Percentiles rank a stretch among this genome's conserved stretches.
Conservation (phyloP, 1,284 basidiomycete genomes). For the Ustilago curta region DNA sequence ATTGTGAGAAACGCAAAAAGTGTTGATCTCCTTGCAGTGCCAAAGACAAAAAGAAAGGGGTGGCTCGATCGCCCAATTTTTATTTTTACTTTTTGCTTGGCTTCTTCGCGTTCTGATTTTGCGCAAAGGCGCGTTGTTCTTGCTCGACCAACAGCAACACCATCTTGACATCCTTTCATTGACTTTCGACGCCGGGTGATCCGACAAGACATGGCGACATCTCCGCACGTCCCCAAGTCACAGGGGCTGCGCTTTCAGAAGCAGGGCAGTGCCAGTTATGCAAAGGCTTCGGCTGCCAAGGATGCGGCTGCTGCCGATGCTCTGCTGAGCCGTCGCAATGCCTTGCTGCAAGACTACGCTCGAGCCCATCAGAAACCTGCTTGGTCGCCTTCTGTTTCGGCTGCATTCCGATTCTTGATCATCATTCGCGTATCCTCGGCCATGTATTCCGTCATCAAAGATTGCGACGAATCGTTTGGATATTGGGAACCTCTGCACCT, state of each 20-base stretch:
- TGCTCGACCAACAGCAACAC: conserved; percentile 10
- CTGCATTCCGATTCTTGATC: conserved; percentile 84
- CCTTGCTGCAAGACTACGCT: conserved; percentile 47
- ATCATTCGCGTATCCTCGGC: conserved; percentile 84
- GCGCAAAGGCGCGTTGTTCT: conserved; percentile 1
- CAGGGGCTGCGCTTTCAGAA: conserved; percentile 47
- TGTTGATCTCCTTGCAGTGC: conserved; percentile 3
- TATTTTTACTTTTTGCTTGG: neutral
- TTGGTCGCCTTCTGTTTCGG: conserved; percentile 72
- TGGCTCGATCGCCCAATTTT: conserved; percentile 17
- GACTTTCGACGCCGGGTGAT: neutral
- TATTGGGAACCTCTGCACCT: conserved; percentile 98
- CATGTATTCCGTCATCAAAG: conserved; percentile 94
- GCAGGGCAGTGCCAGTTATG: conserved; percentile 27
- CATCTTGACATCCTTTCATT: neutral
- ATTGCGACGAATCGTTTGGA: conserved; percentile 95
- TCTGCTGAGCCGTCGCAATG: conserved; percentile 46
- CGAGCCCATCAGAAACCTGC: conserved; percentile 42
- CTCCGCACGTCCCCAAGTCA: conserved; percentile 24
- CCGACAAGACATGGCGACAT: conserved; percentile 22
- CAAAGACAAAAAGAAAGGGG: no score
- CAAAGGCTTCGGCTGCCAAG: conserved; percentile 35
- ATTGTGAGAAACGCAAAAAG: neutral
- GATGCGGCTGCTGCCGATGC: conserved; percentile 40
- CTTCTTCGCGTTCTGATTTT: no score